Conservation (phyloP, 116 monocot genomes). For the Posidonia oceanica region DNA sequence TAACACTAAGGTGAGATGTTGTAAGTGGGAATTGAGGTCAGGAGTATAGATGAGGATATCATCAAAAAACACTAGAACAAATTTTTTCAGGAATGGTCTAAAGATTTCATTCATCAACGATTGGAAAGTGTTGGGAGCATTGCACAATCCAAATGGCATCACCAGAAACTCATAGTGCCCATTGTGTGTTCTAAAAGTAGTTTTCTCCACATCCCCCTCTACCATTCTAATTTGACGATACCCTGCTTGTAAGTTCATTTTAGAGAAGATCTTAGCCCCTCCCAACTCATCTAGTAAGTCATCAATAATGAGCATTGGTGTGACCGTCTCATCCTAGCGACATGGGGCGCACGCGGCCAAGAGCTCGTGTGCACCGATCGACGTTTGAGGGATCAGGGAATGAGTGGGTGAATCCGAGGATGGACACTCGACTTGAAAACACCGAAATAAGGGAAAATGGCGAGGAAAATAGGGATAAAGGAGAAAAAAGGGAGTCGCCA, state of each 20-base stretch:
- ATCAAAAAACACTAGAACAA: conserved; percentile 11
- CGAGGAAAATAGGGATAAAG: too few relatives aligned
- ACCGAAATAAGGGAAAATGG: too few relatives aligned
- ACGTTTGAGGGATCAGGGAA: too few relatives aligned
- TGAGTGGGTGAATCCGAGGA: too few relatives aligned
- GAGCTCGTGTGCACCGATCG: too few relatives aligned
- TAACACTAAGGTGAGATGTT: not conserved
- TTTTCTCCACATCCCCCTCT: not conserved
- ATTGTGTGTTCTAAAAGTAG: not conserved
- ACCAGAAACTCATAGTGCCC: conserved; percentile 9
- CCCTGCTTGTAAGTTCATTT: not conserved
- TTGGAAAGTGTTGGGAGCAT: conserved; percentile 4
- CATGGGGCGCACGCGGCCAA: too few relatives aligned
- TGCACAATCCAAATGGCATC: conserved; percentile 11
- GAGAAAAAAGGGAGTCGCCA: too few relatives aligned
- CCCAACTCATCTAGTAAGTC: conserved; percentile 1
- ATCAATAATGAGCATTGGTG: not conserved
- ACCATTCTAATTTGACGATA: conserved; percentile 2
- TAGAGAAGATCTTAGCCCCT: conserved; percentile 1
- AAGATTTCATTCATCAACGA: conserved; percentile 4
- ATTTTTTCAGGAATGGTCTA: not conserved
- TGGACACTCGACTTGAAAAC: too few relatives aligned
- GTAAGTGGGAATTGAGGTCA: not conserved
- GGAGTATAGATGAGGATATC: conserved; percentile 5
- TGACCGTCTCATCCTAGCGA: too few relatives aligned